A percentile compares a stretch with the other conserved stretches of the same genome.
Evolutionary conservation across 2,329 filamentous ascomycete species (phyloP).

Genomic region (Talaromyces marneffei): DNA sequence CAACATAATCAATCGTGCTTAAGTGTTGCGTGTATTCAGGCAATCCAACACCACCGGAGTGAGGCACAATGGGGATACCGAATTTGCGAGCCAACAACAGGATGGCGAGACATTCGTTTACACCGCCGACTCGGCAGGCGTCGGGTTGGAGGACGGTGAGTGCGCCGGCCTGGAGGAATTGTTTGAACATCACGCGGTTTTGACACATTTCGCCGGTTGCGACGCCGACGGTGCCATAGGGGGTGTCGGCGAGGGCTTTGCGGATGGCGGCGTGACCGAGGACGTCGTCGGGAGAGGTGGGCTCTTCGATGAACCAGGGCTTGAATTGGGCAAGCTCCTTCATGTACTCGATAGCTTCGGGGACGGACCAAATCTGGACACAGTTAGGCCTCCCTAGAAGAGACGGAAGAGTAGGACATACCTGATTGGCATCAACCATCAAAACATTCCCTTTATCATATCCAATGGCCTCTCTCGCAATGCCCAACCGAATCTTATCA

Average conservation of each 20-base stretch:
- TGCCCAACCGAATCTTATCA: constrained; percentile 63
- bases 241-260: constrained; percentile 60
- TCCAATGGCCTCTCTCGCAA: constrained; percentile 73
- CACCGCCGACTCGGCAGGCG: constrained; percentile 80
- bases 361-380: constrained; percentile 71
- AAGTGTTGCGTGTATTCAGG: constrained; percentile 93
- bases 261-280: constrained; percentile 81
- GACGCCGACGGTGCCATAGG: constrained; percentile 64
- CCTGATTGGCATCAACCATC: constrained; percentile 91
- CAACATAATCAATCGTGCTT: constrained; percentile 87
- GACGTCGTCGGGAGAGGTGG: constrained; percentile 82
- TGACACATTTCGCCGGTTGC: constrained; percentile 95
- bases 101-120: constrained; percentile 89
- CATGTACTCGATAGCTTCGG: constrained; percentile 85
- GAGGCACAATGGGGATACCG: constrained; percentile 75
- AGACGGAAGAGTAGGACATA: constrained; percentile 24
- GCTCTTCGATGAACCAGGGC: constrained; percentile 87
- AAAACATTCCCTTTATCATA: constrained; percentile 77
- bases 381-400: not conserved
- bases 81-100: constrained; percentile 68
- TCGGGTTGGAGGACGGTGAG: constrained; percentile 89
- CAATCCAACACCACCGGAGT: constrained; percentile 81
- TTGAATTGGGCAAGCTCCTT: constrained; percentile 72
- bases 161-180: constrained; percentile 71
- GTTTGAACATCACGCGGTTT: constrained; percentile 91